Percentiles rank a stretch among this genome's conserved stretches.
Evolutionary conservation across 1,284 basidiomycete genomes (phyloP).

Genomic region (Xerocomus nothofagi): DNA sequence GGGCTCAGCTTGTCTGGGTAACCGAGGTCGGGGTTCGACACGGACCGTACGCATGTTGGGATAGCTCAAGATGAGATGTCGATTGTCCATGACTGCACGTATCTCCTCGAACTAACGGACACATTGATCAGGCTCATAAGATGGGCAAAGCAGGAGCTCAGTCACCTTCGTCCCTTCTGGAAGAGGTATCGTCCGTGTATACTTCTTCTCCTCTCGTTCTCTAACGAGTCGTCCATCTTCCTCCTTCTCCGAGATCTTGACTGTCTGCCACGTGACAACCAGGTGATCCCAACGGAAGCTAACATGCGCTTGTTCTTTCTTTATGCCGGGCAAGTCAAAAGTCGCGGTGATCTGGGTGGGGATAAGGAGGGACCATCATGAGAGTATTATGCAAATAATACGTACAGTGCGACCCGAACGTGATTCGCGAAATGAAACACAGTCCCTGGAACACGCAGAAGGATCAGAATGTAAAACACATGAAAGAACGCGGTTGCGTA

Average conservation of each 20-base stretch:
- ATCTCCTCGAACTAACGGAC: conserved; percentile 63
- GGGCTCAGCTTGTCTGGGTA: conserved; percentile 28
- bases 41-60: conserved; percentile 61
- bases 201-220: conserved; percentile 58
- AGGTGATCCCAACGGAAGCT: conserved; percentile 62
- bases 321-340: conserved; percentile 64
- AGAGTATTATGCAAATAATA: conserved; percentile 12
- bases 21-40: conserved; percentile 40
- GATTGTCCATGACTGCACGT: conserved; percentile 58
- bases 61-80: conserved; percentile 59
- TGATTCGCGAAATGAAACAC: conserved; percentile 65
- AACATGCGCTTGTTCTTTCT: conserved; percentile 71
- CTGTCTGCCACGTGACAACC: conserved; percentile 65
- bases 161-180: conserved; percentile 50
- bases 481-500: conserved; percentile 34
- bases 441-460: conserved; percentile 31
- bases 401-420: conserved; percentile 59
- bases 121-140: conserved; percentile 5
- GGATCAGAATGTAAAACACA: conserved; percentile 14
- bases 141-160: not conserved
- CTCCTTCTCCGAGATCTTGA: conserved; percentile 56
- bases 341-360: conserved; percentile 40
- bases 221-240: conserved; percentile 59
- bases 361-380: conserved; percentile 24
- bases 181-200: conserved; percentile 46